phyloP scores from a whole-genome alignment of 805 yeast species.

The Lipomyces orientalis region DNA sequence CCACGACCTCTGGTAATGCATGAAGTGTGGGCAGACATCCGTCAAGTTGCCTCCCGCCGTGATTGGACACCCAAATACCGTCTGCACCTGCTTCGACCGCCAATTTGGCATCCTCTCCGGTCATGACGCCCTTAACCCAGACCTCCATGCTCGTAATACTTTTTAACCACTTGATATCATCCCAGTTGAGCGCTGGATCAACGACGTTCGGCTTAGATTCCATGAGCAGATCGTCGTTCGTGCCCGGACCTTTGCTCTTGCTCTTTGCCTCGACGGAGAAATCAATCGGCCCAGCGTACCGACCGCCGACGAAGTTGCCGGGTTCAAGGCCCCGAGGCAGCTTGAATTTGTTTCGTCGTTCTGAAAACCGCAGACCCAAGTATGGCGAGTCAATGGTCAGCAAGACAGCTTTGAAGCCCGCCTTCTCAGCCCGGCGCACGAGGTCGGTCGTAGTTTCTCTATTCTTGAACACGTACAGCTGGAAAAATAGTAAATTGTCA shows the following conservation, averaged over 20 bases:
- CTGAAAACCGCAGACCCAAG: slow-evolving; percentile 61
- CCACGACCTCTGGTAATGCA: slow-evolving; percentile 61
- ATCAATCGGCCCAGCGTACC: slow-evolving; percentile 35
- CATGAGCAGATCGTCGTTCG: slow-evolving; percentile 17
- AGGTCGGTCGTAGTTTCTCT: slow-evolving; percentile 36
- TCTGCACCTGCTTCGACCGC: slow-evolving; percentile 65
- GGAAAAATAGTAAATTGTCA: slow-evolving; percentile 34
- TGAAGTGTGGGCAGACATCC: slow-evolving; percentile 67
- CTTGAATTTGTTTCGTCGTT: slow-evolving; percentile 44
- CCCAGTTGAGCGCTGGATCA: slow-evolving; percentile 38
- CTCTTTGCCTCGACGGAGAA: slow-evolving; percentile 31
- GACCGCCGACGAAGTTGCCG: slow-evolving; percentile 40
- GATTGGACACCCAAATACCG: slow-evolving; percentile 72
- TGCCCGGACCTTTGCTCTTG: slow-evolving; percentile 27
- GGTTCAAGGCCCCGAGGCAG: slow-evolving; percentile 39
- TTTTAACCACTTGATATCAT: slow-evolving; percentile 42
- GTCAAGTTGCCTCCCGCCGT: slow-evolving; percentile 78
- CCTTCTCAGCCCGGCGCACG: slow-evolving; percentile 39
- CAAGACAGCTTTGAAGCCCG: slow-evolving; percentile 53
- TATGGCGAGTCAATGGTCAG: slow-evolving; percentile 63
- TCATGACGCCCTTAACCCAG: slow-evolving; percentile 67
- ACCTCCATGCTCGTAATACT: slow-evolving; percentile 52
- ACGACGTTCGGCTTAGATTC: slow-evolving; percentile 28
- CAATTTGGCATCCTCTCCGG: slow-evolving; percentile 65
- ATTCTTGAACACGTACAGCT: slow-evolving; percentile 40